Evolutionary conservation across 1,139 yeast species (phyloP), one percentile per base, ranked within the genome.

Genomic region (Debaryomyces fabryi): DNA sequence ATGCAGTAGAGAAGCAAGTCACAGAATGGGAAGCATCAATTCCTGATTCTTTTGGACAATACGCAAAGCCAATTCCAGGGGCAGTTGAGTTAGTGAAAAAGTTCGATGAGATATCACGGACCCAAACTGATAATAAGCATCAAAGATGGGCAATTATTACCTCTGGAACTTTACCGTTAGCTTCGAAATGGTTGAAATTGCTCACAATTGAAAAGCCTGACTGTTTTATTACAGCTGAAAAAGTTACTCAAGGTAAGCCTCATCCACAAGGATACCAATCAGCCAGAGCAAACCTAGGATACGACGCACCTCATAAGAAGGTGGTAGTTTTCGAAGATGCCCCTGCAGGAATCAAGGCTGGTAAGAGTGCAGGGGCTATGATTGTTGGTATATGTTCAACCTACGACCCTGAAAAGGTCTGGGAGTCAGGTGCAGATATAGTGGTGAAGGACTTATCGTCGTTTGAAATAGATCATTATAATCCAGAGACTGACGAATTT

Each of bases 271-370:
- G 58, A 13, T 55, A 55, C 43, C 45, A 45, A 37, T 27, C 47
- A 3, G 58, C 58, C n/a, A 52, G 58, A 44, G 51, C 52, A 40
- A 48, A 35, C 36, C 39, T 55, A 27, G 58, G 58, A 18, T 55
- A 51, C 38, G 57, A 52, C 20, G 57, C 55, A 15, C 55, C 52
- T 9, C 56, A 52, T 37, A 48, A 51, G 43, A 54, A 54, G 39
- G 56, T 55, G 6, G 58, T 55, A 3, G 58, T 55, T 6, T 55
- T 55, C 39, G 58, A 55, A 41, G 58, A 55, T 47, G 58, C 58
- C 7, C 58, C 58, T 7, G 54, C 58, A 6, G 58, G 58, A 23
- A 55, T 55, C 16, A 50, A 50, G 15, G 58, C 58, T 10, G 58
- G 58, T 36, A 51, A 50, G 39, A 55, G 49, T 36, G 57, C 58